Base-by-base conservation (phyloP, 2,329 filamentous ascomycete genomes). In the Stagonosporopsis cucurbitacearum region DNA sequence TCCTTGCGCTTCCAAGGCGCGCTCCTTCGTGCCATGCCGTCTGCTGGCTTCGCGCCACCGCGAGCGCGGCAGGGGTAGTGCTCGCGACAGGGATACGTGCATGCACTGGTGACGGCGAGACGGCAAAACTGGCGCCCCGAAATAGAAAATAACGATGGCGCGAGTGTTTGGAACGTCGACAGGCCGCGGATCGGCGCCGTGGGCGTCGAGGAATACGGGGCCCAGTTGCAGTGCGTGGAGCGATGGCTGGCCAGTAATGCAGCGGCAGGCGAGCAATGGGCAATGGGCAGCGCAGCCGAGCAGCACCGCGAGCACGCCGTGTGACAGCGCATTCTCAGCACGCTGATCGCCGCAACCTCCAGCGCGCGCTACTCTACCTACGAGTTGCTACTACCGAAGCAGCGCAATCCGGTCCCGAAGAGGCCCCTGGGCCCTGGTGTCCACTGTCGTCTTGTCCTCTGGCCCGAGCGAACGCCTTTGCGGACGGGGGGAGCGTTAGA, bases 131-230 rank as follows among this genome's bases (percentile, higher is more conserved):
- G 54, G 50, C 42, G 9, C 59, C 64, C 62, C 51, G 63, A 62
- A 72, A 72, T 73, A 73, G 69, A 57, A 65, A 55, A 26, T 55
- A 56, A 63, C 58, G 50, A 57, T 63, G 53, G 62, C 54, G 67
- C 59, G 58, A 60, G 57, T 65, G 63, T 67, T 62, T 64, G 57
- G 67, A 62, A 68, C 63, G 57, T 58, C 60, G 58, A 58, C 51
- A 46, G 58, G 59, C 59, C 55, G 57, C 51, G 39, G 63, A 66
- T 67, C 65, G 56, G 65, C 67, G 36, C 46, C 50, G 45, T 56
- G 36, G 43, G 46, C 48, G 59, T 63, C 50, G 54, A 56, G 45
- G 40, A 54, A 62, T 61, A 67, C 66, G 65, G 63, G 61, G 49
- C 58, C 52, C 28, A 46, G 57, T 58, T 17, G 47, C 55, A 54